Percentiles rank a stretch among this genome's conserved stretches.
Conservation (phyloP, 371 early-diverging fungal genomes). For the Zopfochytrium polystomum region DNA sequence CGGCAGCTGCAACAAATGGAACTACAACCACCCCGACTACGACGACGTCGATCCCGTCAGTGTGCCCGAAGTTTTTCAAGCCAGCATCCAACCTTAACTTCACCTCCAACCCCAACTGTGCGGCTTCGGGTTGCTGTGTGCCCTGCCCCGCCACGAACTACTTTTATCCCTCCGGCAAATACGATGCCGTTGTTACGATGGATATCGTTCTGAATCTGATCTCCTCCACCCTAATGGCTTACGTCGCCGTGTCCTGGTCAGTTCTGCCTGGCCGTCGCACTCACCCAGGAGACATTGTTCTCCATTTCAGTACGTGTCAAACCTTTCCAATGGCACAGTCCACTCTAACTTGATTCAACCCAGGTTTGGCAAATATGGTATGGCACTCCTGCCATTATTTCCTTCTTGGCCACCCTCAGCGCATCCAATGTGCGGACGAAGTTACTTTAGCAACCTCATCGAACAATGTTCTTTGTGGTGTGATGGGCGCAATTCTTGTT, state of each 20-base stretch:
- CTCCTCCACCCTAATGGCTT: conserved; percentile 48
- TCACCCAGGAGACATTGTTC: conserved; percentile 62
- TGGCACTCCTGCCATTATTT: conserved; percentile 38
- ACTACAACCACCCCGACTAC: no score
- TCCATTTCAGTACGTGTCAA: conserved; percentile 53
- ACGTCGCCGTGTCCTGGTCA: conserved; percentile 56
- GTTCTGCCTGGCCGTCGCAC: conserved; percentile 59
- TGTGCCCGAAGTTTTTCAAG: background rate
- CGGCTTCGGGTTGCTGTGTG: background rate
- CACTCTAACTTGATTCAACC: no score
- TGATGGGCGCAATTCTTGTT: conserved; percentile 55
- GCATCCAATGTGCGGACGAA: conserved; percentile 52
- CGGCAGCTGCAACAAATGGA: background rate
- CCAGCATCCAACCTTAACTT: background rate
- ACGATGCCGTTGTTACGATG: background rate
- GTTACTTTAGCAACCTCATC: conserved; percentile 17
- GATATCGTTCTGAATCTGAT: conserved; percentile 43
- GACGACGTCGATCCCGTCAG: no score
- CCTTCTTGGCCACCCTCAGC: conserved; percentile 47
- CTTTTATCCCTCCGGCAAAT: background rate
- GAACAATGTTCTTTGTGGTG: conserved; percentile 59
- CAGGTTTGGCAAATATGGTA: conserved; percentile 49
- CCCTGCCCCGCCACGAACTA: background rate
- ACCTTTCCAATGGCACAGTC: no score
- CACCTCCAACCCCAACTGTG: background rate